phyloP scores from a whole-genome alignment of 495 filamentous ascomycete species.

The Trichoderma asperelloides region DNA sequence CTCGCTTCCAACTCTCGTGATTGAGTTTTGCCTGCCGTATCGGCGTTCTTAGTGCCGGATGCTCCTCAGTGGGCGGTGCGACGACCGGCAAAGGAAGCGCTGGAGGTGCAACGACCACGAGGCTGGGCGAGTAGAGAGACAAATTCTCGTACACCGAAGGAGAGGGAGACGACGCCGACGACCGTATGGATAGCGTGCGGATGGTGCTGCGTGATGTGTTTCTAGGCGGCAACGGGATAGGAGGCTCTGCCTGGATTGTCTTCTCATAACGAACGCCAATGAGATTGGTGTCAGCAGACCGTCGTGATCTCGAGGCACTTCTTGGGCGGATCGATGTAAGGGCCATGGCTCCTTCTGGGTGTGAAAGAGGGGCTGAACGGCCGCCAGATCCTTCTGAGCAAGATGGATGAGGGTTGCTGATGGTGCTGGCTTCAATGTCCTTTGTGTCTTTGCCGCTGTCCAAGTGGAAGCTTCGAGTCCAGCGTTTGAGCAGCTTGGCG shows the following conservation, averaged over 20 bases:
- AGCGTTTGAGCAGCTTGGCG: neutral
- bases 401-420: neutral
- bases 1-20: constrained; percentile 30
- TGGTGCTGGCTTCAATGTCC: neutral
- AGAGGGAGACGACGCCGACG: constrained; percentile 13
- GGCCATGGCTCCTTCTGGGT: constrained; percentile 2
- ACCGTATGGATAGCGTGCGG: neutral
- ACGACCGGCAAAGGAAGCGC: constrained; percentile 16
- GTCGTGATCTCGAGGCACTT: constrained; percentile 20
- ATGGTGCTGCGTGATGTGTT: constrained; percentile 21
- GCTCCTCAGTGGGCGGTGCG: constrained; percentile 36
- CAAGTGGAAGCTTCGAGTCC: neutral
- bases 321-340: constrained; percentile 23
- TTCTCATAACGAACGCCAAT: constrained; percentile 48
- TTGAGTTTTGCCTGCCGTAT: constrained; percentile 10
- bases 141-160: constrained; percentile 8
- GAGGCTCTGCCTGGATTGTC: constrained; percentile 44
- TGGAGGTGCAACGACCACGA: constrained; percentile 28
- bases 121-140: constrained; percentile 12
- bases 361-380: neutral
- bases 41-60: constrained; percentile 34
- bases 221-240: constrained; percentile 42
- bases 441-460: neutral
- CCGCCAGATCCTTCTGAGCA: neutral
- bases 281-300: constrained; percentile 37